Conservation (phyloP, 257 asterid genomes). For the Leonotis leonurus region DNA sequence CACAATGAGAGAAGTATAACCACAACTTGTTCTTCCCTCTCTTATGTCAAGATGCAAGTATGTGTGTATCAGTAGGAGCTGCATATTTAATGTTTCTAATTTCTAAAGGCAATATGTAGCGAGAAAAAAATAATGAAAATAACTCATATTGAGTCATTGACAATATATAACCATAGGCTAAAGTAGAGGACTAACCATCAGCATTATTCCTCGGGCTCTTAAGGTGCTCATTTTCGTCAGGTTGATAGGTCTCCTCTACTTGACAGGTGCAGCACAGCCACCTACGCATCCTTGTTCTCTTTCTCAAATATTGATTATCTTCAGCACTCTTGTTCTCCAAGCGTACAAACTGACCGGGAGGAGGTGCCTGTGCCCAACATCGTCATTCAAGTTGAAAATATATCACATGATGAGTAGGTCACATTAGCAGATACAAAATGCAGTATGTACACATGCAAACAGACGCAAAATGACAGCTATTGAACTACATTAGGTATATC, state of each 20-base stretch:
- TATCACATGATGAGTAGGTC: constrained; percentile 4
- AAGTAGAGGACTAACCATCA: constrained; percentile 44
- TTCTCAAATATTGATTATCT: constrained; percentile 45
- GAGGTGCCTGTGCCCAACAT: constrained; percentile 62
- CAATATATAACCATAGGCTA: not conserved
- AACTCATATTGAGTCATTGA: not conserved
- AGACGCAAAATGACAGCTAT: not conserved
- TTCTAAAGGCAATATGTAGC: not conserved
- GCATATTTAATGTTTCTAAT: not conserved
- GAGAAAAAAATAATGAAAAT: constrained; percentile 7
- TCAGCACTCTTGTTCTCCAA: constrained; percentile 47
- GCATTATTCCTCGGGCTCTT: constrained; percentile 55
- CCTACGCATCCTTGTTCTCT: constrained; percentile 76
- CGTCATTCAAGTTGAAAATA: constrained; percentile 4
- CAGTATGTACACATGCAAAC: not conserved
- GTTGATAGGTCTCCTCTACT: constrained; percentile 58
- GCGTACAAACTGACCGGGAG: constrained; percentile 55
- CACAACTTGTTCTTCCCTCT: not conserved
- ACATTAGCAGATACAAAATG: not conserved
- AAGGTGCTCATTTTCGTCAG: constrained; percentile 58
- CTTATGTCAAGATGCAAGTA: not conserved
- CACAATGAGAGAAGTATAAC: not conserved
- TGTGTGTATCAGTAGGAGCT: not conserved
- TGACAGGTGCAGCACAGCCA: constrained; percentile 79
- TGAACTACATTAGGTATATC: constrained; percentile 6